Evolutionary conservation across 2,329 filamentous ascomycete species (phyloP).

Genomic region (Seiridium unicorne): DNA sequence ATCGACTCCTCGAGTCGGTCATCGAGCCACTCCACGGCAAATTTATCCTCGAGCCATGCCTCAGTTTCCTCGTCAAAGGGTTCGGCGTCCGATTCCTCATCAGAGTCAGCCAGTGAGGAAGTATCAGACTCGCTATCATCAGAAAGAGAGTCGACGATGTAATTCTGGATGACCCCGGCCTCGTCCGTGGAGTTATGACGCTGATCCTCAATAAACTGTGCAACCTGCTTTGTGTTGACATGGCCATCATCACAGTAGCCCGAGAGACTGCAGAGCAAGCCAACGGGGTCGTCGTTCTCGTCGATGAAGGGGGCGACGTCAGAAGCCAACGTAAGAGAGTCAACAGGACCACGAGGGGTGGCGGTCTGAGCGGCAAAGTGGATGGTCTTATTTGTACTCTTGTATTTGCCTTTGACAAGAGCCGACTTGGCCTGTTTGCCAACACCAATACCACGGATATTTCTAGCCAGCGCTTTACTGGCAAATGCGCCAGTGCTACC

Average conservation of each 20-base stretch:
- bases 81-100: neutral
- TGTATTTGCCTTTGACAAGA: neutral
- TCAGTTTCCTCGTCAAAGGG: neutral
- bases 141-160: neutral
- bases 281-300: neutral
- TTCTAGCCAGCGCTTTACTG: neutral
- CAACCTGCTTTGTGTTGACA: neutral
- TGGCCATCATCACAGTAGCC: neutral
- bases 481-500: neutral
- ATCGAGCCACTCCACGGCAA: neutral
- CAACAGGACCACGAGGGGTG: neutral
- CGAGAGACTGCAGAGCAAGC: neutral
- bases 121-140: neutral
- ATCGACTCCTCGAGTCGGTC: neutral
- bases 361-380: neutral
- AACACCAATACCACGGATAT: neutral
- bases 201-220: neutral
- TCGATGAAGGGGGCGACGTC: constrained; percentile 1
- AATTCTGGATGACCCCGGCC: neutral
- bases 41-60: neutral
- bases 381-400: neutral
- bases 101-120: neutral
- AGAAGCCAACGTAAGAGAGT: neutral
- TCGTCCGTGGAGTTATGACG: neutral
- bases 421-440: too few relatives aligned